These are phyloP conservation scores for Suillus weaverae DNA, from an alignment of 768 basidiomycete species.

Conservation along the genomic window DNA sequence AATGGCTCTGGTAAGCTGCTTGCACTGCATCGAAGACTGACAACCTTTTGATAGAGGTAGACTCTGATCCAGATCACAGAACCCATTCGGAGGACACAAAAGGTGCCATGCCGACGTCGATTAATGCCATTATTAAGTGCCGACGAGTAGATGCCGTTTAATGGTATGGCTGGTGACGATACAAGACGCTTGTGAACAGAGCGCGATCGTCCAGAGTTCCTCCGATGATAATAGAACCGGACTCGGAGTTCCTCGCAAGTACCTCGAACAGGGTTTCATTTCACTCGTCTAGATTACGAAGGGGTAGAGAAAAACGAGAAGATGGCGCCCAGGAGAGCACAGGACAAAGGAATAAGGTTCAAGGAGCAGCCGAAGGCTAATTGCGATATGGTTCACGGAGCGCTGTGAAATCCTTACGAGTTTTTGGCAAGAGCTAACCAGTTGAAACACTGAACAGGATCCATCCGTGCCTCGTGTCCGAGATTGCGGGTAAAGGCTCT, in stretches of 20 bases:
- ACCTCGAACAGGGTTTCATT: background rate
- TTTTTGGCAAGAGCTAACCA: slow-evolving; percentile 19
- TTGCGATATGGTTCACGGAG: slow-evolving; percentile 19
- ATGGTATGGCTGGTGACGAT: background rate
- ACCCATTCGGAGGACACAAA: background rate
- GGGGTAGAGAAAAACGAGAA: background rate
- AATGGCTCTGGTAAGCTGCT: background rate
- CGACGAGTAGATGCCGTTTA: background rate
- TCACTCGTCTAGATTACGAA: background rate
- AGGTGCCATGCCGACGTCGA: slow-evolving; percentile 7
- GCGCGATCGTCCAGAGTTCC: background rate
- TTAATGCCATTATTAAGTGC: background rate
- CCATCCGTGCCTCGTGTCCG: slow-evolving; percentile 13
- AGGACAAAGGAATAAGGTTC: slow-evolving; percentile 23
- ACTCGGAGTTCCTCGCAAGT: background rate
- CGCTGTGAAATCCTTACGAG: slow-evolving; percentile 10
- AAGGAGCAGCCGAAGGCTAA: slow-evolving; percentile 14
- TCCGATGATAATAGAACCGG: background rate
- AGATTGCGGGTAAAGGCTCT: slow-evolving; percentile 16
- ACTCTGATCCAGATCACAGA: slow-evolving; percentile 3
- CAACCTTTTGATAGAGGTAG: slow-evolving; percentile 4
- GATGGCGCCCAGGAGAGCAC: background rate
- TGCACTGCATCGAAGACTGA: slow-evolving; percentile 5
- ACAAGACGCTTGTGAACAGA: background rate
- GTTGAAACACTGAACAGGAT: slow-evolving; percentile 3